phyloP scores from a whole-genome alignment of 345 rosid species.

The Hevea brasiliensis region DNA sequence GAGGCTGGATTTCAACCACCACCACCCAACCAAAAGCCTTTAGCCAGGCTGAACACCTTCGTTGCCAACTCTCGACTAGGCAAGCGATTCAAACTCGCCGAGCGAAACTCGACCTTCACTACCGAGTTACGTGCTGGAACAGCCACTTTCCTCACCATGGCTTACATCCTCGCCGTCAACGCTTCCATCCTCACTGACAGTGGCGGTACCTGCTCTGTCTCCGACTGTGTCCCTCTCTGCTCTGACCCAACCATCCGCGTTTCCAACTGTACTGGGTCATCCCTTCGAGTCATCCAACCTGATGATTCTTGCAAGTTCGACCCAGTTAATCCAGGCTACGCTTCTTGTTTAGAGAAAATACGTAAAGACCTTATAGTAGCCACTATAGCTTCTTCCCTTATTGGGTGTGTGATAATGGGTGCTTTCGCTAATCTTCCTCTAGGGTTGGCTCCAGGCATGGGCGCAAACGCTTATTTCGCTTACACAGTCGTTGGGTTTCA shows the following conservation, averaged over 20 bases:
- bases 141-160: conserved; percentile 95
- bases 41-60: conserved; percentile 57
- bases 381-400: conserved; percentile 71
- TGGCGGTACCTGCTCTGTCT: conserved; percentile 90
- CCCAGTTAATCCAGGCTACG: conserved; percentile 91
- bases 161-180: conserved; percentile 95
- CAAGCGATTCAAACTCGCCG: conserved; percentile 67
- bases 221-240: conserved; percentile 81
- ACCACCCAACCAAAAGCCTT: conserved; percentile 23
- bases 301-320: conserved; percentile 69
- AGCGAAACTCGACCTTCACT: conserved; percentile 79
- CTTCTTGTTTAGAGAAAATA: conserved; percentile 57
- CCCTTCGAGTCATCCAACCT: conserved; percentile 51
- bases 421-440: conserved; percentile 76
- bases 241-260: conserved; percentile 51
- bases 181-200: conserved; percentile 91
- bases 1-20: conserved; percentile 20
- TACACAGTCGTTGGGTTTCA: conserved; percentile 94
- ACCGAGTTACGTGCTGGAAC: conserved; percentile 97
- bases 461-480: conserved; percentile 87
- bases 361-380: conserved; percentile 94
- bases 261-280: conserved; percentile 59
- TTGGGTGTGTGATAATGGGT: conserved; percentile 91
- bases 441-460: conserved; percentile 97
- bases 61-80: conserved; percentile 55